Conservation (phyloP, 768 basidiomycete genomes). For the Daedalea quercina region DNA sequence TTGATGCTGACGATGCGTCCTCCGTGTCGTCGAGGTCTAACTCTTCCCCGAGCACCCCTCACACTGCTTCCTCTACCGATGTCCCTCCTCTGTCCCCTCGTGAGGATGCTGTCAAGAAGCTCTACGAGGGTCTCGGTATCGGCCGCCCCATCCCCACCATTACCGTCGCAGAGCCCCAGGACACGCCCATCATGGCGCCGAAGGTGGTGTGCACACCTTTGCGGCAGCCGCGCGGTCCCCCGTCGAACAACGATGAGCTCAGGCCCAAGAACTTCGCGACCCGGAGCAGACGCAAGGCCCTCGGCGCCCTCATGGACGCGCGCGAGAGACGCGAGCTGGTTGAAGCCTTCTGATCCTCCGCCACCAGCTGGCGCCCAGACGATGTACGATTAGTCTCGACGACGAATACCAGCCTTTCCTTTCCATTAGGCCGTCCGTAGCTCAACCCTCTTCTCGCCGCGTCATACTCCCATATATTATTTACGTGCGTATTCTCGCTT, state of each 20-base stretch:
- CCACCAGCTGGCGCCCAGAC: slow-evolving; percentile 2
- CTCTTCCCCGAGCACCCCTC: slow-evolving; percentile 71
- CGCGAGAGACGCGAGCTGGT: slow-evolving; percentile 74
- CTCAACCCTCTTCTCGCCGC: neutral
- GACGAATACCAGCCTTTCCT: slow-evolving; percentile 8
- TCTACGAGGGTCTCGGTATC: slow-evolving; percentile 86
- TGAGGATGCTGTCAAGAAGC: slow-evolving; percentile 81
- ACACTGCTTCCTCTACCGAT: slow-evolving; percentile 51
- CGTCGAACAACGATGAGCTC: slow-evolving; percentile 80
- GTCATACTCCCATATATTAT: slow-evolving; percentile 4
- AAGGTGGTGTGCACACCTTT: slow-evolving; percentile 63
- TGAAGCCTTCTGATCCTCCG: slow-evolving; percentile 50
- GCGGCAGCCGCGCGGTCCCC: slow-evolving; percentile 85
- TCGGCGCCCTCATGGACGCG: slow-evolving; percentile 74
- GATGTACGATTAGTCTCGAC: slow-evolving; percentile 13
- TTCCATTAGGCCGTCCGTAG: slow-evolving; percentile 2
- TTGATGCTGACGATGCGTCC: slow-evolving; percentile 50
- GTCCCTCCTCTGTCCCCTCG: slow-evolving; percentile 68
- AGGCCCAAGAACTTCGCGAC: slow-evolving; percentile 86
- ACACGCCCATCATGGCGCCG: slow-evolving; percentile 30
- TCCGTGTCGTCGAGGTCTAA: slow-evolving; percentile 46
- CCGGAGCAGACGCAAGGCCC: slow-evolving; percentile 75
- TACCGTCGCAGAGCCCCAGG: slow-evolving; percentile 32
- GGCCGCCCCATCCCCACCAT: slow-evolving; percentile 51
- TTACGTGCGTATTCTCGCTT: slow-evolving; percentile 15